A percentile compares a stretch with the other conserved stretches of the same genome.
Conservation (phyloP, 306 rosid species). For the Corylus avellana region DNA sequence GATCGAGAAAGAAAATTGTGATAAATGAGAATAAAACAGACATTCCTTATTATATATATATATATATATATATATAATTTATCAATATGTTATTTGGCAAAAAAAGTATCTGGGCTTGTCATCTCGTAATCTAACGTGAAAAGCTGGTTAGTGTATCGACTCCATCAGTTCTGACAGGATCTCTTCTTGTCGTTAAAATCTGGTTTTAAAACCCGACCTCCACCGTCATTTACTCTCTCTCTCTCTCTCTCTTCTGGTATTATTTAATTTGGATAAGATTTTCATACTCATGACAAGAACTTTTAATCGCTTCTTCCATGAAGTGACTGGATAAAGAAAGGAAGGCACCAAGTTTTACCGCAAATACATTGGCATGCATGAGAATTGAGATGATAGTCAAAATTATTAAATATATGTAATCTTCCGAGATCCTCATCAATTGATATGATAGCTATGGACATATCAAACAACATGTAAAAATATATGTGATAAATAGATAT, state of each 20-base stretch:
- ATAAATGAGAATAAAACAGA: too few relatives aligned
- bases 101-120: slow-evolving; percentile 13
- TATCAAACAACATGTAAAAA: background rate
- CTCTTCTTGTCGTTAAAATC: slow-evolving; percentile 46
- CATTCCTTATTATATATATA: too few relatives aligned
- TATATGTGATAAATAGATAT: background rate
- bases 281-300: background rate
- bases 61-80: too few relatives aligned
- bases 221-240: slow-evolving; percentile 34
- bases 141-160: slow-evolving; percentile 14
- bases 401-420: background rate
- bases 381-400: background rate
- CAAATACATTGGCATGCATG: background rate
- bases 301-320: background rate
- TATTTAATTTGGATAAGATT: background rate
- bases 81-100: too few relatives aligned
- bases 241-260: background rate
- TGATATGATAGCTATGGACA: background rate
- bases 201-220: slow-evolving; percentile 26
- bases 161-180: slow-evolving; percentile 30
- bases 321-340: slow-evolving; percentile 31
- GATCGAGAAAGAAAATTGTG: too few relatives aligned
- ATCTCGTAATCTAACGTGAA: slow-evolving; percentile 12
- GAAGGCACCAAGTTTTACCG: slow-evolving; percentile 2
- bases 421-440: slow-evolving; percentile 6